phyloP scores from a whole-genome alignment of 169 alveolate genomes.

The Plasmodium blacklocki region DNA sequence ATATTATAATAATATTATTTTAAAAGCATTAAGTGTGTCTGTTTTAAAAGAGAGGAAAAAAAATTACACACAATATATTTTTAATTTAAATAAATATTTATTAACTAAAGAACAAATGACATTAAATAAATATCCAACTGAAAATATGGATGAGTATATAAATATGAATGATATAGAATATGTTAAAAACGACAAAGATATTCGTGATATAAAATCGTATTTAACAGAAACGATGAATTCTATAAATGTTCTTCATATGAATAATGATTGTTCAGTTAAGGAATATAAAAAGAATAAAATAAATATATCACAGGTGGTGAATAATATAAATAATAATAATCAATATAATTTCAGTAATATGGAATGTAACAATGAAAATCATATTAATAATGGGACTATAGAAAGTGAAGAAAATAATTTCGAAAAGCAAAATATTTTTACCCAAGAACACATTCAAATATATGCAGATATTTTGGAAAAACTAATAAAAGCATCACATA shows the following conservation, averaged over 20 bases:
- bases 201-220: conserved; percentile 13
- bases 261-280: not conserved
- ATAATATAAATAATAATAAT: not conserved
- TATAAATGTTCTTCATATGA: not conserved
- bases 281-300: not conserved
- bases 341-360: not conserved
- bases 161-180: conserved; percentile 29
- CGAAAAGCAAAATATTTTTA: conserved; percentile 24
- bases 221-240: conserved; percentile 30
- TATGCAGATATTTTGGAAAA: conserved; percentile 44
- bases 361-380: not conserved
- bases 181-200: conserved; percentile 9
- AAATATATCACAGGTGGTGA: not conserved
- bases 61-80: not conserved
- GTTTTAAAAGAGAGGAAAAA: conserved; percentile 19
- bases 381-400: not conserved
- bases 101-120: conserved; percentile 51
- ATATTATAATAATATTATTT: conserved; percentile 26
- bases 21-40: conserved; percentile 43
- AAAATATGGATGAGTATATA: conserved; percentile 12
- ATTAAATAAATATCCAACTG: conserved; percentile 25
- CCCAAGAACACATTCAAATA: conserved; percentile 51
- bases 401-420: not conserved
- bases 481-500: conserved; percentile 15
- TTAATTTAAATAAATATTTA: conserved; percentile 33